phyloP scores from a whole-genome alignment of 2,329 filamentous ascomycete genomes.

The Clarireedia sp. region DNA sequence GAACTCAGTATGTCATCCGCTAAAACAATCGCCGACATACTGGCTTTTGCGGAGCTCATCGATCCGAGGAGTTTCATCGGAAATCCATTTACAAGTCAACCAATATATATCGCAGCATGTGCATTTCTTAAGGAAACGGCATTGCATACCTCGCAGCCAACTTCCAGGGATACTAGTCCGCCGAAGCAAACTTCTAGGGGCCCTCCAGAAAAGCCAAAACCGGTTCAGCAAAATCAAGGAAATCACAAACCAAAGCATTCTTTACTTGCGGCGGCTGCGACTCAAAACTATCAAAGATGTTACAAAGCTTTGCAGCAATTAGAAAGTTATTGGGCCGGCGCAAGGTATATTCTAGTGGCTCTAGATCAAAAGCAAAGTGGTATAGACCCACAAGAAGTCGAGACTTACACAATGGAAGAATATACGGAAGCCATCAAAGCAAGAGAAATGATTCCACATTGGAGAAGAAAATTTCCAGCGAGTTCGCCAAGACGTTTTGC shows the following conservation, averaged over 20 bases:
- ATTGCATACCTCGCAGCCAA: constrained; percentile 55
- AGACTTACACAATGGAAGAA: constrained; percentile 62
- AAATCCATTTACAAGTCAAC: constrained; percentile 83
- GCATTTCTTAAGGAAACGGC: constrained; percentile 80
- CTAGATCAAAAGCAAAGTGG: constrained; percentile 83
- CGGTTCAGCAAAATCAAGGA: constrained; percentile 23
- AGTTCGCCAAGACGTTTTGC: constrained; percentile 16
- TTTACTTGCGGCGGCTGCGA: constrained; percentile 70
- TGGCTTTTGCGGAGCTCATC: constrained; percentile 78
- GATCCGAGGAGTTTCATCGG: constrained; percentile 80
- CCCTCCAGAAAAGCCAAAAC: constrained; percentile 9
- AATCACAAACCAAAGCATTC: constrained; percentile 51
- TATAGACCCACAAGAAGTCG: constrained; percentile 54
- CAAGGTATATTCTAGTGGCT: constrained; percentile 78
- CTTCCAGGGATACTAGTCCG: constrained; percentile 46
- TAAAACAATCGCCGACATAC: constrained; percentile 84
- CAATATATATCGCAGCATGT: constrained; percentile 85
- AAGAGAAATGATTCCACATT: constrained; percentile 35
- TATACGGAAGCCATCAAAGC: constrained; percentile 58
- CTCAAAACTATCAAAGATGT: constrained; percentile 79
- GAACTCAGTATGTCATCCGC: constrained; percentile 51
- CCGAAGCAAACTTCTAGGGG: background rate
- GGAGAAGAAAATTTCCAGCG: constrained; percentile 24
- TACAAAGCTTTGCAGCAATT: constrained; percentile 76
- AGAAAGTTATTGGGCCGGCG: constrained; percentile 79